Percentiles rank a stretch among this genome's conserved stretches.
Evolutionary conservation across 2,329 filamentous ascomycete species (phyloP).

Genomic region (Fusarium sp.): DNA sequence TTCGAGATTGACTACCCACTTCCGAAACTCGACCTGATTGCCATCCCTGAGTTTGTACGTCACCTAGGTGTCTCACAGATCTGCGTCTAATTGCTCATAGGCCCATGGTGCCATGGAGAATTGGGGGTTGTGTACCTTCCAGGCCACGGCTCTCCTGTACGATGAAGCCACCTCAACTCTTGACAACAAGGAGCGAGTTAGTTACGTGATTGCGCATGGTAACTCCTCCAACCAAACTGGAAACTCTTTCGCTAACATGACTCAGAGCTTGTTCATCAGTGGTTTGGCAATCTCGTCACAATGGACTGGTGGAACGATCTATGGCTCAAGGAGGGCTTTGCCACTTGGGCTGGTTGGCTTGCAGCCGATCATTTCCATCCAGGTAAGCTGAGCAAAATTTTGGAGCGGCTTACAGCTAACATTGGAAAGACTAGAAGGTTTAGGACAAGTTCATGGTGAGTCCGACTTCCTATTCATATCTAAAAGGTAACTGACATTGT

Average conservation of each 20-base stretch:
- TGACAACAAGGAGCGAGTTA: constrained; percentile 89
- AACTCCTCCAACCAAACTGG: neutral
- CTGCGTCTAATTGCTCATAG: neutral
- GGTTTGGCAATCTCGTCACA: constrained; percentile 94
- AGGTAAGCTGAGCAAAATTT: constrained; percentile 47
- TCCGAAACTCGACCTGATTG: constrained; percentile 88
- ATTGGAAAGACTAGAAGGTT: constrained; percentile 78
- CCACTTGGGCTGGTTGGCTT: constrained; percentile 97
- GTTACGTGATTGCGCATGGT: constrained; percentile 83
- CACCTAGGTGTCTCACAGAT: neutral
- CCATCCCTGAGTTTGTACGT: constrained; percentile 75
- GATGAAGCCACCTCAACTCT: constrained; percentile 91
- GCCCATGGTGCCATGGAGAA: neutral
- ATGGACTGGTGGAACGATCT: constrained; percentile 97
- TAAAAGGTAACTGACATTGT: neutral
- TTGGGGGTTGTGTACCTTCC: constrained; percentile 66
- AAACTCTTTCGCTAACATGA: neutral
- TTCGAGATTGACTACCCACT: constrained; percentile 93
- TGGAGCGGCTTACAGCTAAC: neutral
- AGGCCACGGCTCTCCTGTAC: constrained; percentile 91
- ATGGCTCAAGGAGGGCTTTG: constrained; percentile 95
- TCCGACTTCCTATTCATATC: neutral
- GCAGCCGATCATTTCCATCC: constrained; percentile 91
- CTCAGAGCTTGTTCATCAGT: constrained; percentile 87
- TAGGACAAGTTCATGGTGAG: constrained; percentile 90